A percentile compares a stretch with the other conserved stretches of the same genome.
These are phyloP conservation scores for Marasmius oreades DNA, from an alignment of 1,284 basidiomycete species.

Conservation along the genomic window DNA sequence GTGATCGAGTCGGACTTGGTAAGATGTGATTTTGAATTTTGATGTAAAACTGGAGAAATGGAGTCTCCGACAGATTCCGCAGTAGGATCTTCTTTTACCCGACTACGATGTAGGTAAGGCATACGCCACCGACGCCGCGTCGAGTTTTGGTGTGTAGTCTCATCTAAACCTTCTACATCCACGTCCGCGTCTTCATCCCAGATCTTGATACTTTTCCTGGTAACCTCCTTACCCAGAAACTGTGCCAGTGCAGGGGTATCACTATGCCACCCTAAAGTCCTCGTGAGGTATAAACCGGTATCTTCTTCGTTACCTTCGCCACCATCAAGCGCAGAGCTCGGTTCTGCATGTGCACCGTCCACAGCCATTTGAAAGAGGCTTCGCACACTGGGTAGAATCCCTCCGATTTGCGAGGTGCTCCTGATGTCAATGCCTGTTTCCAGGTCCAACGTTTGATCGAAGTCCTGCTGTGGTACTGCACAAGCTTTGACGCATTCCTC, in stretches of 20 bases:
- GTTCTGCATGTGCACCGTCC: conserved; percentile 28
- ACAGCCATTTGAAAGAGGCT: conserved; percentile 71
- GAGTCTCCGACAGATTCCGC: not conserved
- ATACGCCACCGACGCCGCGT: conserved; percentile 23
- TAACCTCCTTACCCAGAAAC: conserved; percentile 60
- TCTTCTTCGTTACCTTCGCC: conserved; percentile 3
- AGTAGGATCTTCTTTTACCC: not conserved
- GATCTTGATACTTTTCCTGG: conserved; percentile 53
- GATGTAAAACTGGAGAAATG: not conserved
- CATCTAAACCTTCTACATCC: conserved; percentile 34
- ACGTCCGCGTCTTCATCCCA: conserved; percentile 46
- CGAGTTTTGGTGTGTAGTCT: not conserved
- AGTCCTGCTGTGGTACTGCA: conserved; percentile 38
- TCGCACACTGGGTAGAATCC: conserved; percentile 55
- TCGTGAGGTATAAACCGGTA: conserved; percentile 42
- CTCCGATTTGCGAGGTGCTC: conserved; percentile 30
- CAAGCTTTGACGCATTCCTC: conserved; percentile 71
- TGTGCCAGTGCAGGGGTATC: conserved; percentile 70
- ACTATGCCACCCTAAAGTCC: conserved; percentile 64
- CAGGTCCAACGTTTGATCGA: conserved; percentile 43
- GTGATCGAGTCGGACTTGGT: conserved; percentile 3
- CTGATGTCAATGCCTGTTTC: conserved; percentile 54
- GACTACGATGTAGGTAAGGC: conserved; percentile 23
- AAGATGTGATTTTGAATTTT: not conserved
- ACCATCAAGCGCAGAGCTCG: conserved; percentile 9